A percentile compares a stretch with the other conserved stretches of the same genome.
Conservation (phyloP, 345 rosid genomes). For the Eucalyptus sp. region DNA sequence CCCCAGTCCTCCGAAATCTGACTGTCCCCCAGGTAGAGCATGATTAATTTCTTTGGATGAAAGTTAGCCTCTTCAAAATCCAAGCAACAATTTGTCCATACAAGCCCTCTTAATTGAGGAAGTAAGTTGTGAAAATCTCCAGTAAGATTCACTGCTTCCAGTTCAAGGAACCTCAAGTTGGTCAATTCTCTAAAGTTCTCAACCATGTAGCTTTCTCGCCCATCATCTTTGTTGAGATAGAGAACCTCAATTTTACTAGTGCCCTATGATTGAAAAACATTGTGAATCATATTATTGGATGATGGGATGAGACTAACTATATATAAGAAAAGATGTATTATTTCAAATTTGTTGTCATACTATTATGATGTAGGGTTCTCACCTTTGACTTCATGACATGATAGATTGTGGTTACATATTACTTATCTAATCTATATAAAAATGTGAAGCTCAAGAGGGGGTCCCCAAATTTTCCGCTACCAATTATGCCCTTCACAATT, state of each 20-base stretch:
- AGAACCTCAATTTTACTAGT: not conserved
- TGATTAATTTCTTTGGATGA: accelerated
- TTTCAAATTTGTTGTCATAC: not conserved
- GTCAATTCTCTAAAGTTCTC: not conserved
- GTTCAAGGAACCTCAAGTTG: not conserved
- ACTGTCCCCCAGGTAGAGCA: accelerated
- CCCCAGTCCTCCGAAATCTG: accelerated
- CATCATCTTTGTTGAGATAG: accelerated
- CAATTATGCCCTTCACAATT: too few relatives aligned
- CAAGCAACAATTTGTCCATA: accelerated
- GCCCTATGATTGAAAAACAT: not conserved
- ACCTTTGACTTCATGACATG: accelerated
- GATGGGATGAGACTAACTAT: accelerated
- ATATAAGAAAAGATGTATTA: not conserved
- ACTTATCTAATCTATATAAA: not conserved
- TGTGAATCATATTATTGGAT: accelerated
- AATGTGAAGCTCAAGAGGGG: not conserved
- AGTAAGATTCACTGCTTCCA: accelerated
- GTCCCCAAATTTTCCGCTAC: accelerated
- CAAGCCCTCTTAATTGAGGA: not conserved
- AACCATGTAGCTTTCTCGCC: accelerated
- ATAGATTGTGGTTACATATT: accelerated
- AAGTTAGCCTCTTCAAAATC: not conserved
- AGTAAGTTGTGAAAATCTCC: not conserved
- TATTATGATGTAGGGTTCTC: not conserved